A percentile compares a stretch with the other conserved stretches of the same genome.
These are phyloP conservation scores for Suhomyces prunicola DNA, from an alignment of 805 yeast genomes.

Conservation along the genomic window DNA sequence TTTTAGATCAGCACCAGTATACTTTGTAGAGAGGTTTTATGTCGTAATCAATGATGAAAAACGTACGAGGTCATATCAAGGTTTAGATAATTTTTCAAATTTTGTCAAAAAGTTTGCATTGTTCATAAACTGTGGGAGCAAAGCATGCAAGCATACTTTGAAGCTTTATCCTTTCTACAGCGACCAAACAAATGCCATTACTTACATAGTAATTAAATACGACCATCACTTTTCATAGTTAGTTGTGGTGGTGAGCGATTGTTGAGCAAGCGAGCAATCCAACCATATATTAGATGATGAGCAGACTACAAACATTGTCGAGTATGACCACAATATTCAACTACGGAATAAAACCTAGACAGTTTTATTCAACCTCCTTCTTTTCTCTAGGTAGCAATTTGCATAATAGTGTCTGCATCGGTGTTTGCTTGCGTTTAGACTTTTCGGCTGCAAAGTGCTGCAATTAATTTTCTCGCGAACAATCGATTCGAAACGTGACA, in stretches of 20 bases:
- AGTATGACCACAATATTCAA: neutral
- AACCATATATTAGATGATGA: too few relatives aligned
- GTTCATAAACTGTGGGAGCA: too few relatives aligned
- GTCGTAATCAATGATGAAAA: neutral
- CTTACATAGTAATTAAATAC: too few relatives aligned
- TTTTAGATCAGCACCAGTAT: neutral
- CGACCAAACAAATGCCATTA: too few relatives aligned
- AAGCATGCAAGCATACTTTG: too few relatives aligned
- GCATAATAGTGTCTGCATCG: neutral
- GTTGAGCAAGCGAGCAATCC: neutral
- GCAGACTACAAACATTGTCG: too few relatives aligned
- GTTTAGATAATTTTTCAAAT: neutral
- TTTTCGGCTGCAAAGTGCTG: neutral
- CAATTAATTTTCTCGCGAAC: neutral
- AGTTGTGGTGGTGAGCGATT: neutral
- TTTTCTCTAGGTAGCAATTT: neutral
- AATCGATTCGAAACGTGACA: neutral
- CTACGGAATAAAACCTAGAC: neutral
- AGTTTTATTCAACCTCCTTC: neutral
- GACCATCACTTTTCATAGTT: neutral
- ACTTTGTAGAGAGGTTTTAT: neutral
- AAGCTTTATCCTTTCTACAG: too few relatives aligned
- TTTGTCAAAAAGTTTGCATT: neutral
- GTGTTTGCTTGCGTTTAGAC: neutral
- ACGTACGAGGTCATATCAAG: too few relatives aligned